Conservation (phyloP, 345 rosid genomes). For the Isatis tinctoria region DNA sequence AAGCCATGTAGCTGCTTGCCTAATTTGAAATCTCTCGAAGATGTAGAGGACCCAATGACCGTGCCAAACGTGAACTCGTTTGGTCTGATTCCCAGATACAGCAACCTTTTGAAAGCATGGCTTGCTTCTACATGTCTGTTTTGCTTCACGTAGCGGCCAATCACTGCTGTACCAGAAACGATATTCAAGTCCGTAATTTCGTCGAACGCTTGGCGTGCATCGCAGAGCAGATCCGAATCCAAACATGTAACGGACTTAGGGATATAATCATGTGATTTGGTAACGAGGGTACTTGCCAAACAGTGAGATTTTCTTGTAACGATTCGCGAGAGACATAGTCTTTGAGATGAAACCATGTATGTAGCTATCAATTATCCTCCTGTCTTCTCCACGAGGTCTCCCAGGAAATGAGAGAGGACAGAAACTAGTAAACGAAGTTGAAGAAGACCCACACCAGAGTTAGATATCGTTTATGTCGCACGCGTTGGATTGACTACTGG, state of each 20-base stretch:
- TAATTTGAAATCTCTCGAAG: slow-evolving; percentile 36
- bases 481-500: too few species aligned
- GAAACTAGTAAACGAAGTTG: background rate
- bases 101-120: slow-evolving; percentile 46
- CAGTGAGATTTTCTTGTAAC: background rate
- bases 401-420: background rate
- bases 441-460: too few species aligned
- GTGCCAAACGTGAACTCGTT: slow-evolving; percentile 75
- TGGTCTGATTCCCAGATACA: slow-evolving; percentile 49
- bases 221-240: background rate
- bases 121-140: slow-evolving; percentile 44
- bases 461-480: background rate
- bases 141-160: slow-evolving; percentile 46
- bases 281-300: slow-evolving; percentile 2
- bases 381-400: background rate
- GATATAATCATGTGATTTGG: slow-evolving; percentile 4
- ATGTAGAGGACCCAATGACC: slow-evolving; percentile 48
- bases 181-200: slow-evolving; percentile 49
- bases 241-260: background rate
- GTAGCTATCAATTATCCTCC: background rate
- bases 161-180: slow-evolving; percentile 49
- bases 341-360: slow-evolving; percentile 24
- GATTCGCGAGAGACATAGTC: background rate
- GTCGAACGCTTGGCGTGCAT: slow-evolving; percentile 45
- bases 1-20: slow-evolving; percentile 62